Base-by-base conservation (phyloP, 2,329 filamentous ascomycete genomes). In the Aspergillus texensis region DNA sequence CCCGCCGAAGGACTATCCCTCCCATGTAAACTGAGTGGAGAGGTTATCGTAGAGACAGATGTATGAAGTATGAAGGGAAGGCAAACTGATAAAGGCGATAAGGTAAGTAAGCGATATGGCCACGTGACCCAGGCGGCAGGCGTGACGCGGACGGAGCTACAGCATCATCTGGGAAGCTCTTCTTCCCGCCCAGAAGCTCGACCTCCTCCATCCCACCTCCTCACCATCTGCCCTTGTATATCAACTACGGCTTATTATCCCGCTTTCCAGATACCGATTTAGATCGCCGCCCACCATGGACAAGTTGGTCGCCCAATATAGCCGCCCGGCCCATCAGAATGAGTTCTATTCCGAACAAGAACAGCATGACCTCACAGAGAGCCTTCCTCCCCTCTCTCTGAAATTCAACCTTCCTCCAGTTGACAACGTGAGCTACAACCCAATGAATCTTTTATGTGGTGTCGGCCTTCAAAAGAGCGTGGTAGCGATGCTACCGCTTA, bases 391-490 rank as follows among this genome's bases (percentile, higher is more conserved):
- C 72, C 85, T 97, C 72, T 94, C 92, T 60, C 88, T 97, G 78
- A 96, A 94, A 82, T 99, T 99, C 82, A 92, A 93, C 73, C 90
- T 99, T 81, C 95, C 95, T 62, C 94, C 95, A 59, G 88, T 98
- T 79, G 90, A 92, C 72, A 91, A 96, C 81, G 93, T 96, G 83
- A 75, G 89, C 81, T 62, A 46, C 12, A 5, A 11, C 16, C 30
- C 56, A 34, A 12, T 32, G 19, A 30, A 62, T 46, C 50, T 26
- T 43, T 6, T 58, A 19, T 43, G 58, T 61, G 67, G 57, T 19
- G n/a, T 28, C 48, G 48, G 34, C 11, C 12, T 14, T 19, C 19
- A 26, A 19, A 16, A 16, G 14, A 34, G 16, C 16, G 32, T 43
- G 26, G 39, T 50, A 5, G 34, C 36, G 34, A 45, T 60, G 48